Conservation (phyloP, 2,329 filamentous ascomycete genomes). For the Tolypocladium ovalisporum region DNA sequence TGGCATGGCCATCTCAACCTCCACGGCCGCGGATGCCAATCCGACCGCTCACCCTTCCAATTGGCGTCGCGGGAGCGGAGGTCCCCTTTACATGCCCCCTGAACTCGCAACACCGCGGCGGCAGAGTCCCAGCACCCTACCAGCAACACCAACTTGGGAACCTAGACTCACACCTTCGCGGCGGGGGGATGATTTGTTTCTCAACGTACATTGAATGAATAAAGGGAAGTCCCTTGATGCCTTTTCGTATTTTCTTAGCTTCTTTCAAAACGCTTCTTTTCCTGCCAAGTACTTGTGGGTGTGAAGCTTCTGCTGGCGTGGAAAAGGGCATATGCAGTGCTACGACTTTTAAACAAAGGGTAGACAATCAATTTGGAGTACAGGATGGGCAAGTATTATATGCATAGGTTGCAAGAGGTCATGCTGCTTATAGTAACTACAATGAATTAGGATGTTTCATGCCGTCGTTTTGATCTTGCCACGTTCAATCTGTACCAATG, state of each 20-base stretch:
- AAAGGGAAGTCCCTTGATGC: neutral
- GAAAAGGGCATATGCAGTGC: neutral
- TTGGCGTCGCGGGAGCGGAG: slow-evolving; percentile 3
- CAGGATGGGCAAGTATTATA: neutral
- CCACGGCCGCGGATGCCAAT: neutral
- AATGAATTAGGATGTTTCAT: slow-evolving; percentile 7
- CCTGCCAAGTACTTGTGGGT: neutral
- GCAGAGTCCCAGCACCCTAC: slow-evolving; percentile 2
- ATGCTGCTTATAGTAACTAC: slow-evolving; percentile 12
- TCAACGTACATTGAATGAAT: slow-evolving; percentile 36
- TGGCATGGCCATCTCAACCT: slow-evolving; percentile 26
- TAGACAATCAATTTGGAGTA: neutral
- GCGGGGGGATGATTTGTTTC: slow-evolving; percentile 53
- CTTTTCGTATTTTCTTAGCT: neutral
- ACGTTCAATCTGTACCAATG: neutral
- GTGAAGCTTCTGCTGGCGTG: neutral
- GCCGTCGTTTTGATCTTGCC: neutral
- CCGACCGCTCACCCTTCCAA: neutral
- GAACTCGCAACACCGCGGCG: neutral
- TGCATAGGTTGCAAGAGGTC: slow-evolving; percentile 3
- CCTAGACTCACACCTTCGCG: slow-evolving; percentile 56
- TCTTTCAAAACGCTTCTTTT: neutral
- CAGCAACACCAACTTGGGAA: slow-evolving; percentile 21
- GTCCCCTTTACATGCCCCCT: neutral
- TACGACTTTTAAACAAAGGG: neutral